Percentiles rank a stretch among this genome's conserved stretches.
Evolutionary conservation across 2,329 filamentous ascomycete species (phyloP).

Genomic region (Lasiodiplodia theobromae): DNA sequence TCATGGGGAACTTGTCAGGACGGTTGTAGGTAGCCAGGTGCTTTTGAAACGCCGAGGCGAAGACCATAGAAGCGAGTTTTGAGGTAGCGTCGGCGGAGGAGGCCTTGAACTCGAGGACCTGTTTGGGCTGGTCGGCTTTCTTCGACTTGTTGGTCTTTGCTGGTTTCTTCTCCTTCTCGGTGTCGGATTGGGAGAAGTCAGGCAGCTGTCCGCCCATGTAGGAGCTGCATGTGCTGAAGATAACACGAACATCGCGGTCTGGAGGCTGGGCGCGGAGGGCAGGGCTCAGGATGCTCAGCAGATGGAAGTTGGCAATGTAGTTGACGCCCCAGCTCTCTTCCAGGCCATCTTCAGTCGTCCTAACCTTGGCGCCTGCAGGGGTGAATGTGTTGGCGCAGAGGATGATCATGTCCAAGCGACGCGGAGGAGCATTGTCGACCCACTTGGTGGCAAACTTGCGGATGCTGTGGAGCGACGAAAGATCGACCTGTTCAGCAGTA

Average conservation of each 20-base stretch:
- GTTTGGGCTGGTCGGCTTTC: constrained; percentile 21
- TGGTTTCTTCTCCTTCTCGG: constrained; percentile 62
- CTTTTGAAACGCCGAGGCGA: constrained; percentile 90
- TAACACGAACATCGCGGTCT: constrained; percentile 88
- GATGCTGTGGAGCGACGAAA: constrained; percentile 86
- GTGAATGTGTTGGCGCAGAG: constrained; percentile 83
- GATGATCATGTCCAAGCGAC: constrained; percentile 88
- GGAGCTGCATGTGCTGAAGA: constrained; percentile 85
- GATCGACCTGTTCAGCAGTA: constrained; percentile 93
- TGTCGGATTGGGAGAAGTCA: constrained; percentile 55
- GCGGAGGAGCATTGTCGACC: constrained; percentile 92
- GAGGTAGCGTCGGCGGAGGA: constrained; percentile 57
- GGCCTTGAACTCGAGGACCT: constrained; percentile 50
- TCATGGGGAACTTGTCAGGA: constrained; percentile 82
- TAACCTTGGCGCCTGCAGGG: constrained; percentile 67
- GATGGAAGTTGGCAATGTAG: constrained; percentile 93
- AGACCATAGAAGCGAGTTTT: constrained; percentile 81
- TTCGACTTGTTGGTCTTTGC: constrained; percentile 33
- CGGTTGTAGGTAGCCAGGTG: constrained; percentile 85
- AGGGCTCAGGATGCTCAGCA: constrained; percentile 88
- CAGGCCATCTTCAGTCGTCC: constrained; percentile 76
- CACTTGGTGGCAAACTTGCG: constrained; percentile 94
- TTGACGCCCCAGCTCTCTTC: constrained; percentile 95
- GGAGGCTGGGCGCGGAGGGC: constrained; percentile 90
- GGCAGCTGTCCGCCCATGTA: constrained; percentile 81